A percentile compares a stretch with the other conserved stretches of the same genome.
These are phyloP conservation scores for Boletus albobrunnescens DNA, from an alignment of 1,284 basidiomycete species.

Conservation along the genomic window DNA sequence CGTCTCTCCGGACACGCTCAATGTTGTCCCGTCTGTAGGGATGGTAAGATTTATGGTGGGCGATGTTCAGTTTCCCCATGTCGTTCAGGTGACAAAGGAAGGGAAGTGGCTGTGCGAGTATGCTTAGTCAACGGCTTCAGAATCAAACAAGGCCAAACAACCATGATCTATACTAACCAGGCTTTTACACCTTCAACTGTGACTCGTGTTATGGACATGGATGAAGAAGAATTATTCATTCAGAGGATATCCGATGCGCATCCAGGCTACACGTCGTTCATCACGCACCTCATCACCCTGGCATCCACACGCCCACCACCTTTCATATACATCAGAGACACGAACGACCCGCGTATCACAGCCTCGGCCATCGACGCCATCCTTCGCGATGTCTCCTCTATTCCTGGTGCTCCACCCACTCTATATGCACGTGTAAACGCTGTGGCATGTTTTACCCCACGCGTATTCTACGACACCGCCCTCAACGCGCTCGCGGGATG, in stretches of 20 bases:
- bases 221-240: constrained; percentile 16
- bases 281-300: constrained; percentile 44
- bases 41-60: constrained; percentile 88
- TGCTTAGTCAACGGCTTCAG: constrained; percentile 17
- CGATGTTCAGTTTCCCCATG: constrained; percentile 83
- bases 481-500: constrained; percentile 58
- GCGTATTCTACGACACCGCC: constrained; percentile 65
- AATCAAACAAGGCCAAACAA: constrained; percentile 17
- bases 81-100: too few species aligned
- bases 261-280: constrained; percentile 34
- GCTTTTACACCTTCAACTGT: too few species aligned
- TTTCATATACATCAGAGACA: constrained; percentile 70
- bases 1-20: constrained; percentile 72
- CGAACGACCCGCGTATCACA: constrained; percentile 47
- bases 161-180: too few species aligned
- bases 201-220: constrained; percentile 9
- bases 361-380: constrained; percentile 40
- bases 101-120: background rate
- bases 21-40: constrained; percentile 83
- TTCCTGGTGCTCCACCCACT: constrained; percentile 25
- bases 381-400: constrained; percentile 29
- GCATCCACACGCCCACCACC: constrained; percentile 52
- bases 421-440: constrained; percentile 53
- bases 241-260: constrained; percentile 14
- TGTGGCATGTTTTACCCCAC: constrained; percentile 60